Percentiles rank a stretch among this genome's conserved stretches.
Conservation (phyloP, 345 rosid species). For the Populus deltoides region DNA sequence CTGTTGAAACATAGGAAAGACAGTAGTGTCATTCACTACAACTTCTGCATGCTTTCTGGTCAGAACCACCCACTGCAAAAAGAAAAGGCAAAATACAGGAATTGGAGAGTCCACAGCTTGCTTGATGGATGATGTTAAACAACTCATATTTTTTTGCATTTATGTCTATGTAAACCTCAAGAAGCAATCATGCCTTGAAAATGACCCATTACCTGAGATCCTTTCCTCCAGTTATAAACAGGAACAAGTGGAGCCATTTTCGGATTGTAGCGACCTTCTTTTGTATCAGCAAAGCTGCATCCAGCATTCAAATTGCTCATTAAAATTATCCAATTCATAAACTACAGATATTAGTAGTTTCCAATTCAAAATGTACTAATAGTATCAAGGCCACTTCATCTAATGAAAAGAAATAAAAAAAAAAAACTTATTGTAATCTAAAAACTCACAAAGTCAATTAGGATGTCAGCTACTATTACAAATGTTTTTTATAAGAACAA, state of each 20-base stretch:
- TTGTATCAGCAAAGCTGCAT: conserved; percentile 91
- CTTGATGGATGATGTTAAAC: conserved; percentile 7
- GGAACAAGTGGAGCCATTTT: conserved; percentile 76
- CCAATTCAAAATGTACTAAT: background rate
- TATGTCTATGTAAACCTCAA: background rate
- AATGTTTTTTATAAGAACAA: background rate
- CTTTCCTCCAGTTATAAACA: conserved; percentile 93
- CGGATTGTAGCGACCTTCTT: conserved; percentile 97
- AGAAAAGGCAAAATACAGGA: conserved; percentile 17
- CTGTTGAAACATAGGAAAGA: conserved; percentile 79
- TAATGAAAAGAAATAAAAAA: background rate
- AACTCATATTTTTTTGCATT: background rate
- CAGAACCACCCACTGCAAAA: conserved; percentile 81
- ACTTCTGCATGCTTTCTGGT: conserved; percentile 84
- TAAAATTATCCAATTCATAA: background rate
- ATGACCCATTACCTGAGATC: conserved; percentile 71
- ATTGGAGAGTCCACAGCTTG: conserved; percentile 14
- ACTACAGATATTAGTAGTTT: background rate
- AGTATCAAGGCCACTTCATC: background rate
- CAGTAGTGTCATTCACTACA: conserved; percentile 71
- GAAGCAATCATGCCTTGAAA: conserved; percentile 15
- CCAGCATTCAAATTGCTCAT: conserved; percentile 13
- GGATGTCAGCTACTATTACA: background rate
- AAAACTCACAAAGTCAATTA: background rate
- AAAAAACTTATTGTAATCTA: background rate